These are phyloP conservation scores for Kuraishia hungarica DNA, from an alignment of 805 yeast genomes.

Conservation along the genomic window DNA sequence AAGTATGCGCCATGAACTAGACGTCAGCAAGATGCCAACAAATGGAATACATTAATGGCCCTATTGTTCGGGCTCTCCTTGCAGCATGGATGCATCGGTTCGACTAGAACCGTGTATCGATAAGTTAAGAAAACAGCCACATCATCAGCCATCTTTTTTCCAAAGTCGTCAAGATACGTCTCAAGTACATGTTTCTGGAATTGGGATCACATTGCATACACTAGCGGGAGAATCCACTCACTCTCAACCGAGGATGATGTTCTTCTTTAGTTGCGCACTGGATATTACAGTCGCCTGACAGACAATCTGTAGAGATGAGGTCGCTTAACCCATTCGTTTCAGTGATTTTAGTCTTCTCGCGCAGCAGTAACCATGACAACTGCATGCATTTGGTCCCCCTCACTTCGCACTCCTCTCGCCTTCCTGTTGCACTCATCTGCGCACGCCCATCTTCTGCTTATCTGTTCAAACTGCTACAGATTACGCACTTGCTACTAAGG, in stretches of 20 bases:
- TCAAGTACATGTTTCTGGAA: background rate
- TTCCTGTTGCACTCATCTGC: background rate
- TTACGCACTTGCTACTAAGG: too few relatives aligned
- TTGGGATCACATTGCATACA: too few relatives aligned
- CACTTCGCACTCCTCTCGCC: background rate
- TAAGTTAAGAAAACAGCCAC: background rate
- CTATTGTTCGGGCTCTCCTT: background rate
- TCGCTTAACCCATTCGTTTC: background rate
- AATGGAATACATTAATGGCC: background rate
- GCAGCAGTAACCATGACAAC: background rate
- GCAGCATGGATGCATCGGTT: background rate
- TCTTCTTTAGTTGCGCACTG: background rate
- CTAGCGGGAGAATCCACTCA: too few relatives aligned
- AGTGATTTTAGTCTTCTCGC: background rate
- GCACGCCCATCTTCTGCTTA: background rate
- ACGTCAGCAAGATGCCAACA: too few relatives aligned
- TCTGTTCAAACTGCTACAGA: background rate
- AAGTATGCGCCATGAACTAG: too few relatives aligned
- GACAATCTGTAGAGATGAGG: background rate
- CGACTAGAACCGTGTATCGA: background rate
- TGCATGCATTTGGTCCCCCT: background rate
- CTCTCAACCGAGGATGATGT: background rate
- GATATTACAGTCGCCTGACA: background rate
- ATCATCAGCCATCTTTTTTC: background rate
- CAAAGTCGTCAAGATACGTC: background rate